Evolutionary conservation across 495 filamentous ascomycete genomes (phyloP).

Genomic region (Cercophora samala): DNA sequence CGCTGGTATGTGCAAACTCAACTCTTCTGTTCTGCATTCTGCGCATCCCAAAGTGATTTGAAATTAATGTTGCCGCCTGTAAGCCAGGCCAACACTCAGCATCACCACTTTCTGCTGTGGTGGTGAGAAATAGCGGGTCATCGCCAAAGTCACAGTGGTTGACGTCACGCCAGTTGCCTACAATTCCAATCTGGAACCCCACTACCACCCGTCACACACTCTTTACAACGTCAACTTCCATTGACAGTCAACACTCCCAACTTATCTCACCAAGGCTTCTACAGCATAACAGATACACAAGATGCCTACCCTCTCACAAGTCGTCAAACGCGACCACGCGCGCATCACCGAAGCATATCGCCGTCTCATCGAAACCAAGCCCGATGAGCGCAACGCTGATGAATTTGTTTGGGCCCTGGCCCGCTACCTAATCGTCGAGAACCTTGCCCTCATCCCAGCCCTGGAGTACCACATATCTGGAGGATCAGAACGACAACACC

Average conservation of each 20-base stretch:
- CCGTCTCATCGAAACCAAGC: conserved; percentile 16
- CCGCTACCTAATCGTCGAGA: conserved; percentile 30
- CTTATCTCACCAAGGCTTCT: neutral
- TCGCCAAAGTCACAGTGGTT: conserved; percentile 10
- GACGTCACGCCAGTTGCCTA: conserved; percentile 5
- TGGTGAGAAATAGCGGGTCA: neutral
- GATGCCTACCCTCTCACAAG: conserved; percentile 32
- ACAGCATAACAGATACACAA: conserved; percentile 4
- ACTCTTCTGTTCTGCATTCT: no score
- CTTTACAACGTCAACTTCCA: neutral
- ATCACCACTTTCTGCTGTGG: no score
- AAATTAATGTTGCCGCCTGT: no score
- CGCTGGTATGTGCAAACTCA: no score
- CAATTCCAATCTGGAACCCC: neutral
- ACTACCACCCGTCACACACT: neutral
- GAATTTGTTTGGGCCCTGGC: conserved; percentile 30
- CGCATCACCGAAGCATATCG: conserved; percentile 22
- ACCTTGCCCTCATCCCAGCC: conserved; percentile 31
- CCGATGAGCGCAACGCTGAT: conserved; percentile 21
- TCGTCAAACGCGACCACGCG: conserved; percentile 26
- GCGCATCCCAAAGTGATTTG: no score
- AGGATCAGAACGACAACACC: conserved; percentile 21
- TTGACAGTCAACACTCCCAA: neutral
- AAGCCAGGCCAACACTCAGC: no score
- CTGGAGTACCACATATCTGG: conserved; percentile 24